These are phyloP conservation scores for maize (Zea mays) DNA, from an alignment of 176 grass and related monocot genomes.

Conservation along the genomic window Zm-B73-REFERENCE-NAM-5.0 NC_050096.1:204345001-204345500, in stretches of 20 bases:
- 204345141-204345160: not conserved
- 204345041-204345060: not conserved
- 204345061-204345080: not conserved
- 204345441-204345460: constrained; percentile 42
- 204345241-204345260: not conserved
- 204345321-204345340: constrained; percentile 37
- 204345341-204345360: constrained; percentile 49
- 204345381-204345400: not conserved
- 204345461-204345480: constrained; percentile 38
- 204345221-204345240: not conserved
- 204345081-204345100: constrained; percentile 13
- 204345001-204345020: not conserved
- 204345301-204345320: constrained; percentile 23
- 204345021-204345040: constrained; percentile 6
- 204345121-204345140: not conserved
- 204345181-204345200: not conserved
- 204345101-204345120: not conserved
- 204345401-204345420: constrained; percentile 26
- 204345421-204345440: constrained; percentile 54
- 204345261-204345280: not conserved
- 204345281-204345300: constrained; percentile 40
- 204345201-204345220: not conserved
- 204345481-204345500: constrained; percentile 23
- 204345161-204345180: constrained; percentile 1
- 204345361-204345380: constrained; percentile 63